Evolutionary conservation across 2,329 filamentous ascomycete species (phyloP).

Genomic region (Zasmidium citrigriseum): DNA sequence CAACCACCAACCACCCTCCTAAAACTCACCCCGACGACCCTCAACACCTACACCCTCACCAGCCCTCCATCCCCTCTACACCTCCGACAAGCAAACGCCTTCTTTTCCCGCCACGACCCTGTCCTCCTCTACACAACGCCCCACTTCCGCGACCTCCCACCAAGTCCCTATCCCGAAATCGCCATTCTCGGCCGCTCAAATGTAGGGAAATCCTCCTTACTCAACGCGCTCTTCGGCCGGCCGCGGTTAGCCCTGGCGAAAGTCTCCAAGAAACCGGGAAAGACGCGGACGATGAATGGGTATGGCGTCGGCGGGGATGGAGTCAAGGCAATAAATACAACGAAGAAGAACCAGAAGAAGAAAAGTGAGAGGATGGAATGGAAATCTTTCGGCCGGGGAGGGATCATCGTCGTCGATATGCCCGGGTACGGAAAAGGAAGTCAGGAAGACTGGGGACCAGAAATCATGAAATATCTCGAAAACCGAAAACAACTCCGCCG

Average conservation of each 20-base stretch:
- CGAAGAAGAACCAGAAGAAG: constrained; percentile 24
- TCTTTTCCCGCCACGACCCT: constrained; percentile 51
- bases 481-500: constrained; percentile 63
- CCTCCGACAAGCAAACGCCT: constrained; percentile 43
- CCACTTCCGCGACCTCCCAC: constrained; percentile 61
- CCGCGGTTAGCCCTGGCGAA: constrained; percentile 47
- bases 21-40: constrained; percentile 29
- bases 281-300: constrained; percentile 66
- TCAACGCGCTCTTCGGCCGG: constrained; percentile 63
- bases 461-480: constrained; percentile 69
- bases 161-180: constrained; percentile 58
- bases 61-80: constrained; percentile 37
- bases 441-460: constrained; percentile 61
- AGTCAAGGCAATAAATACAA: constrained; percentile 9
- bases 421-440: constrained; percentile 69
- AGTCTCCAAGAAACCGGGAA: constrained; percentile 61
- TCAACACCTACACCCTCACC: constrained; percentile 36
- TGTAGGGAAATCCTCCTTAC: constrained; percentile 67
- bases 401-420: constrained; percentile 67
- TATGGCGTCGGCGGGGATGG: constrained; percentile 57
- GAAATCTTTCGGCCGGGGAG: constrained; percentile 39
- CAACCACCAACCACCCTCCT: constrained; percentile 21
- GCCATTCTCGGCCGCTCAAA: constrained; percentile 70
- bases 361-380: constrained; percentile 31
- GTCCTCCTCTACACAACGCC: constrained; percentile 61